phyloP scores from a whole-genome alignment of 441 rosid genomes.

The Corymbia citriodora region DNA sequence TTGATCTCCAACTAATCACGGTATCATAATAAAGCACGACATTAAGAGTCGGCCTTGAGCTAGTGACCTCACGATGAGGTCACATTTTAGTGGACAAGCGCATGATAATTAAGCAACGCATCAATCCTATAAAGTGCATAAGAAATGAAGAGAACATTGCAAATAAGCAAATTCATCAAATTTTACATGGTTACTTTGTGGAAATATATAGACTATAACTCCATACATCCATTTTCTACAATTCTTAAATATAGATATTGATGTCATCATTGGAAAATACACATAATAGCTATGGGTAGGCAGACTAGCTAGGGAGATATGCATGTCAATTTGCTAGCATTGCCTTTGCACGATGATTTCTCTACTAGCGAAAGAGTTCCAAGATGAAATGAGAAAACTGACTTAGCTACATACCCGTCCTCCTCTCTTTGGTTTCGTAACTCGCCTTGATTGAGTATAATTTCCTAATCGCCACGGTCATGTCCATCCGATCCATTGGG shows the following conservation, averaged over 20 bases:
- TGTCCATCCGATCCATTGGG: background rate
- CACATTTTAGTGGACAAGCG: too few relatives aligned
- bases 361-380: background rate
- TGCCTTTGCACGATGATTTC: background rate
- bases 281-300: background rate
- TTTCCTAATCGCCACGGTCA: background rate
- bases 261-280: fast-evolving
- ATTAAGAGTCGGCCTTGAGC: too few relatives aligned
- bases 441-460: background rate
- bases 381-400: background rate
- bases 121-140: too few relatives aligned
- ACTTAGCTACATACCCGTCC: background rate
- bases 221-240: too few relatives aligned
- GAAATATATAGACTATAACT: too few relatives aligned
- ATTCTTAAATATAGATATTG: too few relatives aligned
- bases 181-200: too few relatives aligned
- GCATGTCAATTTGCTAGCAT: background rate
- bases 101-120: too few relatives aligned
- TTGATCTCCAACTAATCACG: fast-evolving
- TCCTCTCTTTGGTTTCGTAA: background rate
- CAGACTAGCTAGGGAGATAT: background rate
- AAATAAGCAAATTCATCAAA: too few relatives aligned
- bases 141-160: too few relatives aligned
- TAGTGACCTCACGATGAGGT: too few relatives aligned
- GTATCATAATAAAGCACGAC: too few relatives aligned